A percentile compares a stretch with the other conserved stretches of the same genome.
Evolutionary conservation across 306 rosid species (phyloP).

Genomic region (Sindora glabra): DNA sequence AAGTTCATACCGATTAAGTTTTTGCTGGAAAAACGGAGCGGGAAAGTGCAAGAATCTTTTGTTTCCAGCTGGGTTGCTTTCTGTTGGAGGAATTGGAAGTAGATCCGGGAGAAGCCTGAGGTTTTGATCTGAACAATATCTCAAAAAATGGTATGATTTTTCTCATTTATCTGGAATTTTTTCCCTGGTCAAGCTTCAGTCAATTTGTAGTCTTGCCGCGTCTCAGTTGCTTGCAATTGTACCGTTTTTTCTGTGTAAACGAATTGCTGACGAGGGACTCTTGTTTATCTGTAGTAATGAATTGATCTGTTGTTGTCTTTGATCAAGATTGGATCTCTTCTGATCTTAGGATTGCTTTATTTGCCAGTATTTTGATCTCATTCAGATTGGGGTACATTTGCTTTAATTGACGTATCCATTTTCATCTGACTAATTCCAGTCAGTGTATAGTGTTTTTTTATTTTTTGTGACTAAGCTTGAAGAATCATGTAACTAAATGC

Average conservation of each 20-base stretch:
- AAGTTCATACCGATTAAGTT: constrained; percentile 10
- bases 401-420: constrained; percentile 4
- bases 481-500: background rate
- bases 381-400: constrained; percentile 7
- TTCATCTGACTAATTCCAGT: background rate
- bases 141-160: constrained; percentile 45
- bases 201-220: constrained; percentile 16
- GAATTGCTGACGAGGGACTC: constrained; percentile 7
- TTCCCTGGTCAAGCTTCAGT: constrained; percentile 3
- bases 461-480: background rate
- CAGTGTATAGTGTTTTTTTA: background rate
- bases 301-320: constrained; percentile 33
- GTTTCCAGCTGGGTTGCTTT: constrained; percentile 21
- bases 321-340: constrained; percentile 3
- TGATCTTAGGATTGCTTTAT: constrained; percentile 7
- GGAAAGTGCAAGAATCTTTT: constrained; percentile 24
- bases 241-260: background rate
- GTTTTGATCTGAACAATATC: constrained; percentile 46
- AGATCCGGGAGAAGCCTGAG: constrained; percentile 47
- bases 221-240: background rate
- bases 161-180: constrained; percentile 1
- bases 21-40: constrained; percentile 10
- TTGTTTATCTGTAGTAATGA: constrained; percentile 9
- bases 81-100: constrained; percentile 24
- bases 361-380: background rate